phyloP scores from a whole-genome alignment of 768 basidiomycete genomes.

The Cystoderma amianthinum region DNA sequence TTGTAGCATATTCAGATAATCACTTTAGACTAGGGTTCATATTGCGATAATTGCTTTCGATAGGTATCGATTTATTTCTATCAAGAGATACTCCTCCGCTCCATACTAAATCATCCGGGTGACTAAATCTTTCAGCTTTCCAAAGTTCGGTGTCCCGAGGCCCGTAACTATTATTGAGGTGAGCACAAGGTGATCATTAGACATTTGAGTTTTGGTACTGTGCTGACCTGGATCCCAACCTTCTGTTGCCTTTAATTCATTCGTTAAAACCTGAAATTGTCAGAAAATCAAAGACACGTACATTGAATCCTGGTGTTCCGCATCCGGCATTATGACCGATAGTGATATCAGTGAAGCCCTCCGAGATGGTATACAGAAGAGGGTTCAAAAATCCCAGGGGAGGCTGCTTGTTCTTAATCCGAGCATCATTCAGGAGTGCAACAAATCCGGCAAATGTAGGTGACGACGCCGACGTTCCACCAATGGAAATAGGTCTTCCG shows the following conservation, averaged over 20 bases:
- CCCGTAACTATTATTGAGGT: constrained; percentile 45
- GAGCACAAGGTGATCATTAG: too few species aligned
- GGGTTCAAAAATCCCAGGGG: constrained; percentile 62
- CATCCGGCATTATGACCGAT: constrained; percentile 47
- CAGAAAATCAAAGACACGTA: constrained; percentile 15
- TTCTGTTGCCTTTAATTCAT: neutral
- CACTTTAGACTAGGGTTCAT: neutral
- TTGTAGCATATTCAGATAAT: neutral
- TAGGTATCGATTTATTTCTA: too few species aligned
- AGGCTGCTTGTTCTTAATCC: constrained; percentile 32
- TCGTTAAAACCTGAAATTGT: neutral
- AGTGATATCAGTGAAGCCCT: constrained; percentile 51
- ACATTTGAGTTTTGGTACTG: too few species aligned
- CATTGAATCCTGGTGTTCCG: constrained; percentile 56
- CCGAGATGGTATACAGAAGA: constrained; percentile 38
- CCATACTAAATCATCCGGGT: too few species aligned
- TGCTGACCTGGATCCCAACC: constrained; percentile 43
- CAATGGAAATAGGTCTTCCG: constrained; percentile 28
- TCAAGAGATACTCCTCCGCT: too few species aligned
- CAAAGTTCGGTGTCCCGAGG: constrained; percentile 48
- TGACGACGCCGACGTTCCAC: constrained; percentile 57
- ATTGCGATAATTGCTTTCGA: too few species aligned
- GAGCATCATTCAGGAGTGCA: constrained; percentile 55
- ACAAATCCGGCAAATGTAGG: constrained; percentile 59
- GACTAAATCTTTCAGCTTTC: constrained; percentile 23